Percentiles rank a stretch among this genome's conserved stretches.
These are phyloP conservation scores for Sugiyamaella smithiae DNA, from an alignment of 805 yeast species.

Conservation along the genomic window DNA sequence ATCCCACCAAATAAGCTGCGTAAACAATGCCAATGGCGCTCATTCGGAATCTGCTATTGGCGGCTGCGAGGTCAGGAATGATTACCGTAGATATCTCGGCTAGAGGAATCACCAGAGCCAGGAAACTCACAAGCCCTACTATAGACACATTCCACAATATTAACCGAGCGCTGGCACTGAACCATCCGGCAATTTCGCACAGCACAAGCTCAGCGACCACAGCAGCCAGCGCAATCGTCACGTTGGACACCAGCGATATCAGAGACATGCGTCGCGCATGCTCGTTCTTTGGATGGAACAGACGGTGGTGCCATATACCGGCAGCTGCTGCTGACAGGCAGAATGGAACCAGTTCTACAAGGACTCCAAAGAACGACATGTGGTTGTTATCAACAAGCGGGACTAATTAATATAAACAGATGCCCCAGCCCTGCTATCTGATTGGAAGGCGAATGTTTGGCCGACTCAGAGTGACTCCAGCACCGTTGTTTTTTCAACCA, in stretches of 20 bases:
- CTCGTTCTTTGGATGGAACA: constrained; percentile 1
- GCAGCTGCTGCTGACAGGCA: constrained; percentile 13
- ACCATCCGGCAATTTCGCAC: constrained; percentile 36
- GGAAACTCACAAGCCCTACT: constrained; percentile 27
- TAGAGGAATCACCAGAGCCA: constrained; percentile 32
- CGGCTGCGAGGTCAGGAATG: constrained; percentile 7
- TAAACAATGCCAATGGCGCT: constrained; percentile 19
- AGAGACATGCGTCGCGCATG: not conserved
- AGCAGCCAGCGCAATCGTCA: constrained; percentile 21
- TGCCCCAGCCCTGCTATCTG: too few species aligned
- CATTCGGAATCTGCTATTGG: constrained; percentile 1
- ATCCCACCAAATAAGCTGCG: constrained; percentile 27
- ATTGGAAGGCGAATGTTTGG: too few species aligned
- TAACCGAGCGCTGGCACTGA: constrained; percentile 21
- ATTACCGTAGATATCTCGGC: constrained; percentile 22
- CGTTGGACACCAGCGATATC: constrained; percentile 12
- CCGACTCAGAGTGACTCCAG: too few species aligned
- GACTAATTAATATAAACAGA: too few species aligned
- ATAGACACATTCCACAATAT: constrained; percentile 30
- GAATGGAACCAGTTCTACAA: constrained; percentile 13
- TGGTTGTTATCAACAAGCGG: too few species aligned
- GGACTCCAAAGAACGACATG: constrained; percentile 5
- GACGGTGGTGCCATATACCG: constrained; percentile 17
- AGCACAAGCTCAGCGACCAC: constrained; percentile 37
- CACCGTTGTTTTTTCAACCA: too few species aligned